Evolutionary conservation across 1,284 basidiomycete species (phyloP).

Genomic region (Fomitopsis pinicola): DNA sequence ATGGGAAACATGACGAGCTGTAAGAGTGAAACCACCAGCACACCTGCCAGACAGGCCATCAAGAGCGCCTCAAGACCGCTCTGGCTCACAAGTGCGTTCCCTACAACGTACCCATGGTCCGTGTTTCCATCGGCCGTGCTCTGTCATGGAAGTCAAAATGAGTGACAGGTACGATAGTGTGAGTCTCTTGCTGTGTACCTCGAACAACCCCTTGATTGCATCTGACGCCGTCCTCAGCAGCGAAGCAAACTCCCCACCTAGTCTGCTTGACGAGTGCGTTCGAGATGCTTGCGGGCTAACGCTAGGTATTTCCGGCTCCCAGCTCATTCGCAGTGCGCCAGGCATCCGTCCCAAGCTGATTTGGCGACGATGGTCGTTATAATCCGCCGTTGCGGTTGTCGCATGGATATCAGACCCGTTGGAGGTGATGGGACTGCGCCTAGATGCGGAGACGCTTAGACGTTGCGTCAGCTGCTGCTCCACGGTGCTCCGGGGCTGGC

Average conservation of each 20-base stretch:
- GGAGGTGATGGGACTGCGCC: not conserved
- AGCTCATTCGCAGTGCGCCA: not conserved
- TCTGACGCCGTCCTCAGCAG: not conserved
- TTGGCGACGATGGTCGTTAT: not conserved
- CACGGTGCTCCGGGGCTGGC: not conserved
- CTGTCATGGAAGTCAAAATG: not conserved
- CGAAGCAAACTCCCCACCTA: not conserved
- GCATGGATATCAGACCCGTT: not conserved
- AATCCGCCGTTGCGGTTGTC: too few species aligned
- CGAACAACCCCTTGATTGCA: not conserved
- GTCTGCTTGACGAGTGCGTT: not conserved
- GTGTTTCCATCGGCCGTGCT: not conserved
- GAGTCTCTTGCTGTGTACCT: not conserved
- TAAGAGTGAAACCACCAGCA: not conserved
- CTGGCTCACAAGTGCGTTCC: not conserved
- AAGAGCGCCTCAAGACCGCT: not conserved
- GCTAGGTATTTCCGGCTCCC: not conserved
- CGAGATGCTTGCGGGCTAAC: not conserved
- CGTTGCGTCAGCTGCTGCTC: not conserved
- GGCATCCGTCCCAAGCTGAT: not conserved
- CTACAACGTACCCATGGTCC: not conserved
- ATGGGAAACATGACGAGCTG: too few species aligned
- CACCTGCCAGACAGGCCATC: not conserved
- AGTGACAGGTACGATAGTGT: not conserved
- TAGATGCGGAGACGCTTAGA: not conserved